A percentile compares a stretch with the other conserved stretches of the same genome.
Evolutionary conservation across 2,329 filamentous ascomycete species (phyloP).

Genomic region (Xylariomycetidae sp.): DNA sequence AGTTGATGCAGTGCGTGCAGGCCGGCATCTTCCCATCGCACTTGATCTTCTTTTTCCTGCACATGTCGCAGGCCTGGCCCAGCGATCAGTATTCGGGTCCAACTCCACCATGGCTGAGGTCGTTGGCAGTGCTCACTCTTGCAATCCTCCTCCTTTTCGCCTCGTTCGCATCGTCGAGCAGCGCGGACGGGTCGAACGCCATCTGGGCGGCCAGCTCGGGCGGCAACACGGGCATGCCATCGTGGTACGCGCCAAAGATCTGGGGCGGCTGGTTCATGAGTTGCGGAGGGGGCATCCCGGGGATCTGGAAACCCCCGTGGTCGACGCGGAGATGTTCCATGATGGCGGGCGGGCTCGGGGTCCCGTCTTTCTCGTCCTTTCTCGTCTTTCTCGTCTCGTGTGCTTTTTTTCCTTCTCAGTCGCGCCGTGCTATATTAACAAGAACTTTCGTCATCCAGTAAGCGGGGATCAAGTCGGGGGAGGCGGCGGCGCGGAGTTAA

Average conservation of each 20-base stretch:
- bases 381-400: neutral
- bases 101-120: too few relatives aligned
- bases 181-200: conserved; percentile 49
- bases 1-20: conserved; percentile 94
- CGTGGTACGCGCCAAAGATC: conserved; percentile 61
- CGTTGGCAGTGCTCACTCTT: conserved; percentile 50
- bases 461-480: too few relatives aligned
- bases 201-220: conserved; percentile 54
- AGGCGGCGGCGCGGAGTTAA: too few relatives aligned
- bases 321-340: conserved; percentile 45
- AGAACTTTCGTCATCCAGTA: too few relatives aligned
- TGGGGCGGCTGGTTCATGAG: conserved; percentile 63
- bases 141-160: conserved; percentile 86
- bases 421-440: too few relatives aligned
- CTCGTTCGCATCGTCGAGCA: conserved; percentile 66
- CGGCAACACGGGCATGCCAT: conserved; percentile 53
- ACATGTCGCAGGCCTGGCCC: conserved; percentile 84
- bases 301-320: conserved; percentile 48
- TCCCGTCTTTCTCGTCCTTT: conserved; percentile 5
- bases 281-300: conserved; percentile 46
- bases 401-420: conserved; percentile 1
- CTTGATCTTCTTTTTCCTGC: conserved; percentile 62
- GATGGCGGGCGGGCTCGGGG: conserved; percentile 1
- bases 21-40: conserved; percentile 94
- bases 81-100: conserved; percentile 11